Evolutionary conservation across 768 basidiomycete genomes (phyloP).

Genomic region (Macrolepiota fuliginosa): DNA sequence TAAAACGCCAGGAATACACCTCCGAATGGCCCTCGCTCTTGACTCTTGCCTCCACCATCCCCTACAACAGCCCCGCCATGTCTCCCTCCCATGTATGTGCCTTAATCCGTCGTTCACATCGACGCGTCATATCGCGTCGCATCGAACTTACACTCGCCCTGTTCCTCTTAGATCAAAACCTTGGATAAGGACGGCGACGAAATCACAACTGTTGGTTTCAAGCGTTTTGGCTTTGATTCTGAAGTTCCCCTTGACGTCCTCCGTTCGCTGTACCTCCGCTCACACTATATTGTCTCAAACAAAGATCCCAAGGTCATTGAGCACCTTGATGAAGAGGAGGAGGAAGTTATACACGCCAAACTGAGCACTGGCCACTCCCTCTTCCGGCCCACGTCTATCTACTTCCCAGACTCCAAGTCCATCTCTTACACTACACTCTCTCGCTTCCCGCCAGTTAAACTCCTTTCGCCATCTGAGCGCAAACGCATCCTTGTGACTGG

Average conservation of each 20-base stretch:
- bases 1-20: conserved; percentile 5
- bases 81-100: conserved; percentile 25
- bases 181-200: conserved; percentile 74
- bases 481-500: conserved; percentile 95
- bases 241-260: conserved; percentile 77
- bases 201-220: conserved; percentile 78
- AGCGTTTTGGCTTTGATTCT: conserved; percentile 89
- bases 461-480: conserved; percentile 71
- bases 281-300: conserved; percentile 64
- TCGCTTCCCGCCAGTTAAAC: conserved; percentile 90
- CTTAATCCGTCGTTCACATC: conserved; percentile 9
- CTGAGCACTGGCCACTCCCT: conserved; percentile 47
- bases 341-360: conserved; percentile 47
- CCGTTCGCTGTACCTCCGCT: conserved; percentile 84
- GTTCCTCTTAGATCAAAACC: conserved; percentile 48
- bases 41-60: conserved; percentile 16
- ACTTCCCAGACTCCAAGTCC: conserved; percentile 70
- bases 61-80: conserved; percentile 19
- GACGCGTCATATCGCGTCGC: neutral
- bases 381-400: conserved; percentile 86
- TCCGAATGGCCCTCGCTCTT: neutral
- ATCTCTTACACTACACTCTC: conserved; percentile 93
- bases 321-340: conserved; percentile 35
- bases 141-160: conserved; percentile 15
- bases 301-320: conserved; percentile 28